Percentiles rank a stretch among this genome's conserved stretches.
Conservation (phyloP, 805 yeast genomes). For the Phaffomyces thermotolerans region DNA sequence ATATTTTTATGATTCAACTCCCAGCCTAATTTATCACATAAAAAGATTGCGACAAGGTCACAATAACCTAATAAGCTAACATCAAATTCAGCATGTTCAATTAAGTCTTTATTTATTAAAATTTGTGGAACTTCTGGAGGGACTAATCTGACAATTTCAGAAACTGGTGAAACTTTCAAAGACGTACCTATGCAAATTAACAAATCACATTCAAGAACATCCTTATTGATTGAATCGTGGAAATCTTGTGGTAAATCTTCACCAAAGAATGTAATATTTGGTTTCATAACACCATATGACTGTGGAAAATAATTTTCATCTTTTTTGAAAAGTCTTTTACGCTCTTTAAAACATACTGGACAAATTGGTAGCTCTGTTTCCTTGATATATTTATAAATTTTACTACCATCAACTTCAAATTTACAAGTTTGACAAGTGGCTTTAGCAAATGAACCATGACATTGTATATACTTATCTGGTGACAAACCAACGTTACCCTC, state of each 20-base stretch:
- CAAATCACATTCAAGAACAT: conserved; percentile 64
- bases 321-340: conserved; percentile 27
- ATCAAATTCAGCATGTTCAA: conserved; percentile 73
- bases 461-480: conserved; percentile 66
- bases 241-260: conserved; percentile 70
- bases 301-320: conserved; percentile 27
- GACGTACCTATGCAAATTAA: conserved; percentile 86
- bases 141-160: conserved; percentile 73
- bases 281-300: conserved; percentile 78
- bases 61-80: conserved; percentile 70
- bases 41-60: conserved; percentile 70
- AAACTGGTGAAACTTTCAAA: conserved; percentile 85
- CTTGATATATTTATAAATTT: conserved; percentile 53
- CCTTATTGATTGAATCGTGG: conserved; percentile 52
- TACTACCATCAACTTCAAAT: conserved; percentile 56
- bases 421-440: conserved; percentile 81
- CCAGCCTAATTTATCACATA: conserved; percentile 56
- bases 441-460: conserved; percentile 88
- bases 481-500: conserved; percentile 75
- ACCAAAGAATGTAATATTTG: conserved; percentile 89
- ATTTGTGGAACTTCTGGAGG: conserved; percentile 76
- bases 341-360: conserved; percentile 49
- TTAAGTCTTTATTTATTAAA: conserved; percentile 69
- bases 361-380: conserved; percentile 61
- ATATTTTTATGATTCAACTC: conserved; percentile 48